Conservation (phyloP, 2,329 filamentous ascomycete genomes). For the Penicillium brasilianum region DNA sequence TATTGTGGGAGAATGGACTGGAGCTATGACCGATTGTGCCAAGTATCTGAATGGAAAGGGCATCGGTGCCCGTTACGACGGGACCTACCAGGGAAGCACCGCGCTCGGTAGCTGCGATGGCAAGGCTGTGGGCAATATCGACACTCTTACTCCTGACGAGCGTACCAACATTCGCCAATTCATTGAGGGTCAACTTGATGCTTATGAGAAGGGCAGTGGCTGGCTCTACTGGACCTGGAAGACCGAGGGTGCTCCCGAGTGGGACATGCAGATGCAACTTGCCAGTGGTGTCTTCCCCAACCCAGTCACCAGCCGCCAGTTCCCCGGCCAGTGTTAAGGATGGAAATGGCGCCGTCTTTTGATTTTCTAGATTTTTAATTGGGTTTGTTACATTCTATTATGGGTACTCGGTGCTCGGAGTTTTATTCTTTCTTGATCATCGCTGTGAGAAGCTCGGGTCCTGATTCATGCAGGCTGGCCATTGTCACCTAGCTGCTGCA, state of each 20-base stretch:
- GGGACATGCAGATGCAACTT: conserved; percentile 53
- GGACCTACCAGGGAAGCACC: conserved; percentile 54
- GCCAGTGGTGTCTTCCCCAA: conserved; percentile 56
- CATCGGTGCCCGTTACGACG: conserved; percentile 64
- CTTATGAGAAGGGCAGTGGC: conserved; percentile 49
- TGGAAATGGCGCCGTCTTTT: neutral
- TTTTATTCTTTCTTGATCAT: neutral
- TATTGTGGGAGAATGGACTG: conserved; percentile 72
- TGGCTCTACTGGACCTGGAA: conserved; percentile 60
- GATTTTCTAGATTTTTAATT: neutral
- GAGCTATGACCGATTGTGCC: conserved; percentile 66
- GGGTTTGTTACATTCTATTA: neutral
- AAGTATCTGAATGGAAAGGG: conserved; percentile 61
- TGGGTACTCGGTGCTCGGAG: neutral
- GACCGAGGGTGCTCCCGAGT: conserved; percentile 55
- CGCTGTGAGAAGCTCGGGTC: neutral
- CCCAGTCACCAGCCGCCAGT: conserved; percentile 42
- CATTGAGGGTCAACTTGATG: conserved; percentile 54
- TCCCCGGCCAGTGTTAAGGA: conserved; percentile 39
- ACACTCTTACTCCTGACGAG: conserved; percentile 43
- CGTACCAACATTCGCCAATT: conserved; percentile 48
- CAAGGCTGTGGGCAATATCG: conserved; percentile 57
- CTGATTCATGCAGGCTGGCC: conserved; percentile 1
- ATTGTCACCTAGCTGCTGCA: conserved; percentile 3
- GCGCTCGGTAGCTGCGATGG: conserved; percentile 61